phyloP scores from a whole-genome alignment of 2,329 filamentous ascomycete species.

The Fusarium armeniacum region DNA sequence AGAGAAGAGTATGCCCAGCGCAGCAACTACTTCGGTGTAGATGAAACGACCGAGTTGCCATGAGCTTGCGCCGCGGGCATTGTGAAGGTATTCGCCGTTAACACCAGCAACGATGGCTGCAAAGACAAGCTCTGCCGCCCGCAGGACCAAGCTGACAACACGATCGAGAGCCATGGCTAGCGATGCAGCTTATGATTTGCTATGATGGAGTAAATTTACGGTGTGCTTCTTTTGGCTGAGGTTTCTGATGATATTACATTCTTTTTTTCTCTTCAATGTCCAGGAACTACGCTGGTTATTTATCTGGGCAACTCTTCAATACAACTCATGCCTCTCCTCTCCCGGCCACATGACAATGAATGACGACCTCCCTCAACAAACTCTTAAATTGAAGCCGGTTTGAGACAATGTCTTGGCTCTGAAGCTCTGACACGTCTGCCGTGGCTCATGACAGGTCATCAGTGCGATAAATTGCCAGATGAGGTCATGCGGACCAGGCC shows the following conservation, averaged over 20 bases:
- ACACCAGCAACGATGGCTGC: conserved; percentile 80
- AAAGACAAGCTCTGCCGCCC: conserved; percentile 72
- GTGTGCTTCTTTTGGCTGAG: conserved; percentile 6
- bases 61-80: conserved; percentile 59
- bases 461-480: conserved; percentile 32
- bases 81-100: conserved; percentile 74
- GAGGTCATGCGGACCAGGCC: conserved; percentile 48
- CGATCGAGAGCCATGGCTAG: conserved; percentile 57
- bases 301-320: conserved; percentile 30
- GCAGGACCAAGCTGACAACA: conserved; percentile 57
- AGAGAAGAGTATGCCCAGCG: conserved; percentile 75
- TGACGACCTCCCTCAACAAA: conserved; percentile 38
- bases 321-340: conserved; percentile 28
- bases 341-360: conserved; percentile 45
- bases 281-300: conserved; percentile 39
- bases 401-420: conserved; percentile 26
- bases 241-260: conserved; percentile 5
- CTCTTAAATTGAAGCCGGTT: conserved; percentile 42
- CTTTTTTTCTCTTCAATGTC: neutral
- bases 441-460: conserved; percentile 36
- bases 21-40: conserved; percentile 80
- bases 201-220: neutral
- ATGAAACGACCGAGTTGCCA: conserved; percentile 76
- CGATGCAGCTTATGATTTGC: neutral
- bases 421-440: conserved; percentile 34